Conservation (phyloP, 2,329 filamentous ascomycete species). For the Clonostachys byssicola region DNA sequence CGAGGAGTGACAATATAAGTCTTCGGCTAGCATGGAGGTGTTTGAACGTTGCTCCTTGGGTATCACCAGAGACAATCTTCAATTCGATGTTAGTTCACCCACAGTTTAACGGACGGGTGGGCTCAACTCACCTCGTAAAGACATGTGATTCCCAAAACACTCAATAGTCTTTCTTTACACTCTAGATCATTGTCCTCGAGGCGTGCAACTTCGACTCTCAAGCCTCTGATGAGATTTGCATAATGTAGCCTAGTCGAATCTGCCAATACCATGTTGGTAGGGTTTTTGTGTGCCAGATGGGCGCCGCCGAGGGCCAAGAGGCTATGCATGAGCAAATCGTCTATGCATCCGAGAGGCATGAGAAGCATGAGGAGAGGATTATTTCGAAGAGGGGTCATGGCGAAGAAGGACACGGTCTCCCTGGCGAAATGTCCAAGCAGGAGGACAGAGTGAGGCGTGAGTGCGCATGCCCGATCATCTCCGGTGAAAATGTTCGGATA, state of each 20-base stretch:
- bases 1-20: conserved; percentile 1
- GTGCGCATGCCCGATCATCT: neutral
- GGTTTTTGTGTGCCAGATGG: conserved; percentile 1
- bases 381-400: conserved; percentile 1
- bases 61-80: conserved; percentile 1
- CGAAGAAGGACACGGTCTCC: conserved; percentile 2
- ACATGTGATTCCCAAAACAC: conserved; percentile 2
- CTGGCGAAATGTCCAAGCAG: conserved; percentile 1
- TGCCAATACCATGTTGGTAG: neutral
- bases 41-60: conserved; percentile 1
- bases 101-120: neutral
- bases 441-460: conserved; percentile 1
- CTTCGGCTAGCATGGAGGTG: conserved; percentile 3
- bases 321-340: conserved; percentile 5
- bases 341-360: conserved; percentile 1
- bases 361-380: conserved; percentile 4
- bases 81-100: neutral
- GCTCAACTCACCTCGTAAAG: conserved; percentile 1
- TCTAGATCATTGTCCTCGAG: conserved; percentile 2
- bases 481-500: neutral
- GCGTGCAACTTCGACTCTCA: neutral
- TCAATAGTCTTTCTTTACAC: conserved; percentile 3
- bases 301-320: conserved; percentile 3
- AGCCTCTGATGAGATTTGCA: conserved; percentile 1
- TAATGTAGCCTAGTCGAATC: conserved; percentile 1